Conservation (phyloP, 257 asterid genomes). For the Solanum raphanifolium region DNA sequence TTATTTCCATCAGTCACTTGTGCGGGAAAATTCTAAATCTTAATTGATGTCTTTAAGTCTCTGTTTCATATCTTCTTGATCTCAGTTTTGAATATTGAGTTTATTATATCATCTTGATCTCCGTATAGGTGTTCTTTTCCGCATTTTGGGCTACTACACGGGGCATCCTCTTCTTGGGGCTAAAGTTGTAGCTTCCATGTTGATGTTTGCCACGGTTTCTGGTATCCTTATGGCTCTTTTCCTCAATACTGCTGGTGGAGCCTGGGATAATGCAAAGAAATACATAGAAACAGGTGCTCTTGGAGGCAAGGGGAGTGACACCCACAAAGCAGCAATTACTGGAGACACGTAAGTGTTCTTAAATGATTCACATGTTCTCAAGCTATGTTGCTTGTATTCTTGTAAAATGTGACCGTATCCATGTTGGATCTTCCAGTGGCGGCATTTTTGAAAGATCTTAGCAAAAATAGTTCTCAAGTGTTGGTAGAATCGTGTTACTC, state of each 20-base stretch:
- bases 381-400: background rate
- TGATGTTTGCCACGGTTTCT: conserved; percentile 97
- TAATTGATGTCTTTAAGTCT: background rate
- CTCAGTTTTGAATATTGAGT: conserved; percentile 8
- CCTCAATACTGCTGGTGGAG: conserved; percentile 97
- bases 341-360: conserved; percentile 88
- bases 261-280: conserved; percentile 99
- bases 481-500: background rate
- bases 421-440: background rate
- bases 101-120: background rate
- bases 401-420: background rate
- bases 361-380: background rate
- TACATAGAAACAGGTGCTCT: conserved; percentile 95
- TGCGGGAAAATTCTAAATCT: background rate
- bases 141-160: conserved; percentile 79
- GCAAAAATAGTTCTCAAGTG: background rate
- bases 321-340: conserved; percentile 94
- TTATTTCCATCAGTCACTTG: background rate
- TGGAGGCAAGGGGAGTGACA: conserved; percentile 98
- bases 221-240: conserved; percentile 99
- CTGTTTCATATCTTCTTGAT: background rate
- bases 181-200: conserved; percentile 89
- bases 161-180: conserved; percentile 98
- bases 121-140: conserved; percentile 61
- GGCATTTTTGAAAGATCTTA: background rate